Evolutionary conservation across 495 filamentous ascomycete species (phyloP).

Genomic region (Podospora sp.): DNA sequence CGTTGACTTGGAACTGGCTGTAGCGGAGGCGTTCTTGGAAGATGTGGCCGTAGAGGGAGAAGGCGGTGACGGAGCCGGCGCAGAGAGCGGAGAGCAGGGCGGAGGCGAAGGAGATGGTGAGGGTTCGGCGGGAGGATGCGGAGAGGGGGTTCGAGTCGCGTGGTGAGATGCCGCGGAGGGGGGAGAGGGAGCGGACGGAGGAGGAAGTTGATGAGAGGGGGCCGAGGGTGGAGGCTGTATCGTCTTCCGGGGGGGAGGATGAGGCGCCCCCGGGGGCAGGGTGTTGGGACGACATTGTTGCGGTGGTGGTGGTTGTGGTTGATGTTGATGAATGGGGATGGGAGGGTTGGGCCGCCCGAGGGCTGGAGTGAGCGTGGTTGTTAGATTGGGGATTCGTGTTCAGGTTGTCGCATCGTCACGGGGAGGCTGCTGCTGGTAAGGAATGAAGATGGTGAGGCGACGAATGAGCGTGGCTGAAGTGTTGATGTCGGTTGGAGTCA

Average conservation of each 20-base stretch:
- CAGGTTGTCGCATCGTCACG: background rate
- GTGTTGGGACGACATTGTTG: background rate
- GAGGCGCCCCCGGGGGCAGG: background rate
- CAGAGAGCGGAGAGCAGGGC: conserved; percentile 61
- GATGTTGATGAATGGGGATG: too few relatives aligned
- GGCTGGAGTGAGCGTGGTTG: background rate
- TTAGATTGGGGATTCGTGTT: background rate
- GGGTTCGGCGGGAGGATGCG: conserved; percentile 30
- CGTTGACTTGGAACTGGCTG: conserved; percentile 87
- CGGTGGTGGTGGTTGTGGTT: background rate
- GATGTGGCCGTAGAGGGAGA: conserved; percentile 86
- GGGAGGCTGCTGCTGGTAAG: background rate
- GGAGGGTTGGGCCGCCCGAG: background rate
- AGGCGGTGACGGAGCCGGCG: conserved; percentile 82
- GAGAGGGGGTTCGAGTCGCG: conserved; percentile 24
- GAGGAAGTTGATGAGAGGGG: conserved; percentile 38
- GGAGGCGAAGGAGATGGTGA: conserved; percentile 43
- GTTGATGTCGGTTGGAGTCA: background rate
- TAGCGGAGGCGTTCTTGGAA: conserved; percentile 84
- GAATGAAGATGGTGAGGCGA: background rate
- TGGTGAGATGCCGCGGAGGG: conserved; percentile 25
- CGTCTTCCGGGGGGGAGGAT: conserved; percentile 33
- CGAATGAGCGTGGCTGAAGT: background rate
- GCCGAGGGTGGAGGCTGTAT: conserved; percentile 40
- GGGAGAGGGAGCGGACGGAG: conserved; percentile 40